Conservation (phyloP, 768 basidiomycete species). For the Collybia sp. region DNA sequence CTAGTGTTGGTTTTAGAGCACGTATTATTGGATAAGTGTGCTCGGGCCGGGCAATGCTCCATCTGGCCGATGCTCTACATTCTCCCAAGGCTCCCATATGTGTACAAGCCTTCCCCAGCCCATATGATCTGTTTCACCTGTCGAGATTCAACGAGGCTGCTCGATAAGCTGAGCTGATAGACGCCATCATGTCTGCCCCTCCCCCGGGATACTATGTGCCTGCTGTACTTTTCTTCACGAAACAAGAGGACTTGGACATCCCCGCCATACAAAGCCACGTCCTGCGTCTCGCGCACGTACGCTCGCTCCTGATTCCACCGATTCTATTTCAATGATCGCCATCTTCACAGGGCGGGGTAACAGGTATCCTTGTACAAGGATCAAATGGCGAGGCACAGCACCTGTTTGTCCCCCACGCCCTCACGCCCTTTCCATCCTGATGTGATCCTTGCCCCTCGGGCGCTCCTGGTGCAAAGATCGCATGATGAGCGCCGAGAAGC, state of each 20-base stretch:
- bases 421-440: neutral
- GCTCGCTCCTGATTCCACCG: constrained; percentile 12
- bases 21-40: too few species aligned
- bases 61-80: too few species aligned
- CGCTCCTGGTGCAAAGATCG: constrained; percentile 26
- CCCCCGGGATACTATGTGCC: constrained; percentile 75
- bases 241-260: constrained; percentile 68
- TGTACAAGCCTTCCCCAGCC: too few species aligned
- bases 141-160: too few species aligned
- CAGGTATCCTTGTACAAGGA: constrained; percentile 69
- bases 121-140: too few species aligned
- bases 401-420: constrained; percentile 27
- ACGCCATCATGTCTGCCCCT: constrained; percentile 34
- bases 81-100: too few species aligned
- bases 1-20: constrained; percentile 83
- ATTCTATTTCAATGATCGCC: constrained; percentile 11
- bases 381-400: constrained; percentile 77
- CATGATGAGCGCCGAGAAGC: constrained; percentile 64
- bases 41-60: too few species aligned
- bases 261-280: constrained; percentile 65
- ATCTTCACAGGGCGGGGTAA: constrained; percentile 57
- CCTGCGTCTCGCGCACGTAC: constrained; percentile 66
- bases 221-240: constrained; percentile 68
- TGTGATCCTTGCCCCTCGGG: neutral
- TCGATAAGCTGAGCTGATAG: too few species aligned